phyloP scores from a whole-genome alignment of 768 basidiomycete species.

The Agaricus subrufescens region DNA sequence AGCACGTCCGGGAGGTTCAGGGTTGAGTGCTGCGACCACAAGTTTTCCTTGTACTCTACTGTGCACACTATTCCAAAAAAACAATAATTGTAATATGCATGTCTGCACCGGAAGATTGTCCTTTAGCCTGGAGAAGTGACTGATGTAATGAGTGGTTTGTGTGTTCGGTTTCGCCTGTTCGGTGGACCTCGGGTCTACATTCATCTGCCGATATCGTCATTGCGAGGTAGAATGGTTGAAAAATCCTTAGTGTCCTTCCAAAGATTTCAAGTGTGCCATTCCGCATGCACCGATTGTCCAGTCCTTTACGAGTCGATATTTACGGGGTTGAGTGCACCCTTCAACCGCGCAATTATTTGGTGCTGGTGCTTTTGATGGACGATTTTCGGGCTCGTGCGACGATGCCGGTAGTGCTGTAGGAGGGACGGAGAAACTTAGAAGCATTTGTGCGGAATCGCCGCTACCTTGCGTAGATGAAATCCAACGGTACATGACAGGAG shows the following conservation, averaged over 20 bases:
- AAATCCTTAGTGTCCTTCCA: constrained; percentile 31
- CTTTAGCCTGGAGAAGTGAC: too few species aligned
- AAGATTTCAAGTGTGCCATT: constrained; percentile 54
- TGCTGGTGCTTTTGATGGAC: constrained; percentile 15
- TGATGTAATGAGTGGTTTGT: too few species aligned
- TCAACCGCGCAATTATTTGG: constrained; percentile 45
- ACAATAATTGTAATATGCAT: too few species aligned
- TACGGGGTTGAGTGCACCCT: constrained; percentile 51
- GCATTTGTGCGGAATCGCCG: constrained; percentile 8
- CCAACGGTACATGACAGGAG: constrained; percentile 67
- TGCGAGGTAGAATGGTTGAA: background rate
- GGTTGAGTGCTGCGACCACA: too few species aligned
- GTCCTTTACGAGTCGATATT: constrained; percentile 63
- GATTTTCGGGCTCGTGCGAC: constrained; percentile 11
- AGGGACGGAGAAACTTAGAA: constrained; percentile 12
- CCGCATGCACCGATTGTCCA: constrained; percentile 65
- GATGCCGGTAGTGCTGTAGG: constrained; percentile 3
- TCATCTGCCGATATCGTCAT: too few species aligned
- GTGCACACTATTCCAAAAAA: too few species aligned
- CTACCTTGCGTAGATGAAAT: constrained; percentile 45
- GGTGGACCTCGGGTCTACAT: too few species aligned
- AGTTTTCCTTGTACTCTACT: too few species aligned
- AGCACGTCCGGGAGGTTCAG: too few species aligned
- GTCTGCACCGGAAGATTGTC: too few species aligned
- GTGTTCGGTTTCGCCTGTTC: too few species aligned